Percentiles rank a stretch among this genome's conserved stretches.
These are phyloP conservation scores for Eucalyptus viminalis DNA, from an alignment of 345 rosid genomes.

Conservation along the genomic window DNA sequence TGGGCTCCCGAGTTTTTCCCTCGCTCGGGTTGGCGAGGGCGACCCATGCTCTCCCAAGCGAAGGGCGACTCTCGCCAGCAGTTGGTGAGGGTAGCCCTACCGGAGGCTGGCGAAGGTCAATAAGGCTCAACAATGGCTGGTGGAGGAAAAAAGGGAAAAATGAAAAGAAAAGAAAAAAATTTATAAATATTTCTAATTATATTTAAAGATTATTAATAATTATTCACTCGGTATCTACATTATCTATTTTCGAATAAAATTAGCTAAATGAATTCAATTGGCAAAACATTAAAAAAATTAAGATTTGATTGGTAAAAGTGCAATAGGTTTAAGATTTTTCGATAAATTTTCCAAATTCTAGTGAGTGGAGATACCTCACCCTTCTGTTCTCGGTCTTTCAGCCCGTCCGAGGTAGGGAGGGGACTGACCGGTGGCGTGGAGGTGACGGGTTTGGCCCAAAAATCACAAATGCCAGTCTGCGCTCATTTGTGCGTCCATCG, in stretches of 20 bases:
- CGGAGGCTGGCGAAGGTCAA: rapidly evolving
- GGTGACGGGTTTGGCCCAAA: not conserved
- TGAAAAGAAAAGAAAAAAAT: rapidly evolving
- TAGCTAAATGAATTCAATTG: too few species aligned
- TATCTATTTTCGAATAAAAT: too few species aligned
- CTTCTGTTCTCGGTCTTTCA: not conserved
- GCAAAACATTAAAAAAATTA: rapidly evolving
- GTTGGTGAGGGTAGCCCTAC: too few species aligned
- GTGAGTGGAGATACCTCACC: too few species aligned
- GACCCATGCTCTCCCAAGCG: too few species aligned
- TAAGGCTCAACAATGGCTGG: rapidly evolving
- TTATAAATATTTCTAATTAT: too few species aligned
- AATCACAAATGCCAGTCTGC: not conserved
- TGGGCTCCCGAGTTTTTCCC: too few species aligned
- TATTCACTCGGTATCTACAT: too few species aligned
- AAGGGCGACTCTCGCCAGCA: rapidly evolving
- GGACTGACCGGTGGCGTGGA: not conserved
- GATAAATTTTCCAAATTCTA: too few species aligned
- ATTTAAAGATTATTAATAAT: too few species aligned
- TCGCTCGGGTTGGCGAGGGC: rapidly evolving
- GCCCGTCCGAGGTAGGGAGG: not conserved
- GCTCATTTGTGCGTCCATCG: not conserved
- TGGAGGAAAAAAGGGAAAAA: too few species aligned
- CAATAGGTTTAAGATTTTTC: rapidly evolving
- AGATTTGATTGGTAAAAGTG: rapidly evolving